Conservation (phyloP, 2,329 filamentous ascomycete species). For the Penicillium thymicola region DNA sequence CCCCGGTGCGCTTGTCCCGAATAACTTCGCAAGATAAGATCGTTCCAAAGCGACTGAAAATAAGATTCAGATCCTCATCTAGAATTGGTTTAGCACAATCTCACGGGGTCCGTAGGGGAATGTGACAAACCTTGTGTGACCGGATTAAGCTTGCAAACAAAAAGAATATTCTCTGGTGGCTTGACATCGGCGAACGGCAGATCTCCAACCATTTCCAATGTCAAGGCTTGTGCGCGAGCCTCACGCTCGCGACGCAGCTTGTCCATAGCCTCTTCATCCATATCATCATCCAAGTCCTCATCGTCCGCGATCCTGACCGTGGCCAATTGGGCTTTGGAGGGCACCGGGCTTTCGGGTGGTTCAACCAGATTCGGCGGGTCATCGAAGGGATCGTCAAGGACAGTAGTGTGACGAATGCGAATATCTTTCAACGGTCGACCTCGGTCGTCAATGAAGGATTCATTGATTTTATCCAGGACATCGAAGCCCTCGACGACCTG, state of each 20-base stretch:
- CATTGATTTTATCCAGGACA: constrained; percentile 87
- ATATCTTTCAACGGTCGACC: constrained; percentile 91
- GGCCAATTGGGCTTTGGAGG: constrained; percentile 78
- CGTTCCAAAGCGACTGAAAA: constrained; percentile 94
- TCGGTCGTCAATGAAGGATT: constrained; percentile 78
- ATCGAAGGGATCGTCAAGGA: constrained; percentile 87
- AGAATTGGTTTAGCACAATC: constrained; percentile 13
- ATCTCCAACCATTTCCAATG: constrained; percentile 96
- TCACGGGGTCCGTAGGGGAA: neutral
- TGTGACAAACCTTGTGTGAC: constrained; percentile 66
- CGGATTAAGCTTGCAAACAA: constrained; percentile 97
- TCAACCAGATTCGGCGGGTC: constrained; percentile 75
- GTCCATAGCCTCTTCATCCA: constrained; percentile 77
- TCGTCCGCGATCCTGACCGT: constrained; percentile 92
- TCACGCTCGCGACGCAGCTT: constrained; percentile 80
- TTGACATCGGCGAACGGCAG: constrained; percentile 96
- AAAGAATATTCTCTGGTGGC: constrained; percentile 93
- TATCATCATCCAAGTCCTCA: constrained; percentile 72
- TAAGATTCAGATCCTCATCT: constrained; percentile 90
- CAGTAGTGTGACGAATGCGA: constrained; percentile 84
- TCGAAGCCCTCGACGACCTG: constrained; percentile 96
- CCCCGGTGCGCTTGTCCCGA: constrained; percentile 85
- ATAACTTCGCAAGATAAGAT: constrained; percentile 97
- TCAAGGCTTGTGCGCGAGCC: constrained; percentile 88
- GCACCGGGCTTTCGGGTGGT: constrained; percentile 74